Evolutionary conservation across 257 asterid genomes (phyloP).

Genomic region (Scutellaria galericulata): DNA sequence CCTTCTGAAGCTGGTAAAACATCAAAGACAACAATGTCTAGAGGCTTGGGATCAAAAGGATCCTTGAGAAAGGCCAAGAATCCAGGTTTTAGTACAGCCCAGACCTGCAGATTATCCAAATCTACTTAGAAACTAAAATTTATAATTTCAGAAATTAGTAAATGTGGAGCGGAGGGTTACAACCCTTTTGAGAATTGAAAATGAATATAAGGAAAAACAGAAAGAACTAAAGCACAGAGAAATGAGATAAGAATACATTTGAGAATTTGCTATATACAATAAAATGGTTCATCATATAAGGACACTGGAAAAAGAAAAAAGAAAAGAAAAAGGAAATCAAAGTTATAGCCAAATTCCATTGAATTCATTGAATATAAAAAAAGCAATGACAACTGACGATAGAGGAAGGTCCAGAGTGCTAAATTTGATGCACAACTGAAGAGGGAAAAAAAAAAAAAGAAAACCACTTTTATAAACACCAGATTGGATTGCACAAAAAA

Average conservation of each 20-base stretch:
- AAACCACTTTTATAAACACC: constrained; percentile 10
- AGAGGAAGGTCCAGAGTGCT: constrained; percentile 7
- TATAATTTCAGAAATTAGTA: constrained; percentile 1
- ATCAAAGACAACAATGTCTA: constrained; percentile 93
- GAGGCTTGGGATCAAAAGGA: constrained; percentile 80
- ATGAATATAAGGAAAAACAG: constrained; percentile 24
- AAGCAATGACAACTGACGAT: constrained; percentile 10
- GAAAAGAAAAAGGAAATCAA: constrained; percentile 9
- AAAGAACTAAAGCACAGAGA: constrained; percentile 18
- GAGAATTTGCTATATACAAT: constrained; percentile 26
- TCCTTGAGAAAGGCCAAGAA: constrained; percentile 93
- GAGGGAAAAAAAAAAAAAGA: background rate
- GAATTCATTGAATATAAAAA: constrained; percentile 6
- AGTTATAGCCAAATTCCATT: constrained; percentile 15
- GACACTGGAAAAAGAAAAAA: background rate
- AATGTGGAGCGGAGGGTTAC: constrained; percentile 23
- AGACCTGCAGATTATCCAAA: constrained; percentile 66
- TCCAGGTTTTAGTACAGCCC: constrained; percentile 98
- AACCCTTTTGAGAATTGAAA: constrained; percentile 24
- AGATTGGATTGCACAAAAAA: constrained; percentile 6
- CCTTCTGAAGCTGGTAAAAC: constrained; percentile 89
- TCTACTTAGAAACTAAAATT: constrained; percentile 26
- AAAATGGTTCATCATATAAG: background rate
- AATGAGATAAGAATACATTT: constrained; percentile 28
- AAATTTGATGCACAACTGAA: constrained; percentile 6